Base-by-base conservation (phyloP, 2,329 filamentous ascomycete genomes). In the Xylaria arbuscula region DNA sequence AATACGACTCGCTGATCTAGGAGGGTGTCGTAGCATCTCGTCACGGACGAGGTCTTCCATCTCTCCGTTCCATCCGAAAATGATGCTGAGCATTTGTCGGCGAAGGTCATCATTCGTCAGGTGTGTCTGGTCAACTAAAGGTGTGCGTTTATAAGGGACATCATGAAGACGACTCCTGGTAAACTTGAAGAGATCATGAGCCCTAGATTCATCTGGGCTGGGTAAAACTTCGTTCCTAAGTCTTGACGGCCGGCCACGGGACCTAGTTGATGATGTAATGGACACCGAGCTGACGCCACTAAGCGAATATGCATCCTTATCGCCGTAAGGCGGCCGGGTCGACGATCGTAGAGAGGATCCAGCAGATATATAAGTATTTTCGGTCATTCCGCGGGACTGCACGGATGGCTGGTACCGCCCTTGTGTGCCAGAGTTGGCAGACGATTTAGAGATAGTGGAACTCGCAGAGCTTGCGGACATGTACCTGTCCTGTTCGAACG, bases 51-150 rank as follows among this genome's bases (percentile, higher is more conserved):
- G 81, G 53, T 90, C 90, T 54, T 93, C 87, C 48, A 95, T 90
- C 73, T 97, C 93, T 64, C 90, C 90, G 61, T 95, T 90, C 94
- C 96, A 99, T 2, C 96, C 96, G 79, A 99, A 99, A 1, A 99
- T 94, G 6, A 94, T 92, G 73, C 87, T 93, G 4, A 99, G 86
- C 94, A 99, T 98, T 79, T 98, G 94, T 55, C 87, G 87, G 56
- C 95, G 90, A 53, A 98, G 86, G 72, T 97, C 91, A 73, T 98
- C 92, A 69, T 90, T 90, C 2, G 91, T 92, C 28, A 93, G 81
- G 34, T 86, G 86, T 2, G 83, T 80, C 64, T 88, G 85, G 71
- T 91, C 87, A 15, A 85, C 74, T 0, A 84, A 80, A 15, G 89
- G 86, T 0, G 90, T 88, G 56, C 91, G 89, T 74, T 91, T 90